Evolutionary conservation across 2,329 filamentous ascomycete species (phyloP).

Genomic region (Aspergillus brunneoviolaceus): DNA sequence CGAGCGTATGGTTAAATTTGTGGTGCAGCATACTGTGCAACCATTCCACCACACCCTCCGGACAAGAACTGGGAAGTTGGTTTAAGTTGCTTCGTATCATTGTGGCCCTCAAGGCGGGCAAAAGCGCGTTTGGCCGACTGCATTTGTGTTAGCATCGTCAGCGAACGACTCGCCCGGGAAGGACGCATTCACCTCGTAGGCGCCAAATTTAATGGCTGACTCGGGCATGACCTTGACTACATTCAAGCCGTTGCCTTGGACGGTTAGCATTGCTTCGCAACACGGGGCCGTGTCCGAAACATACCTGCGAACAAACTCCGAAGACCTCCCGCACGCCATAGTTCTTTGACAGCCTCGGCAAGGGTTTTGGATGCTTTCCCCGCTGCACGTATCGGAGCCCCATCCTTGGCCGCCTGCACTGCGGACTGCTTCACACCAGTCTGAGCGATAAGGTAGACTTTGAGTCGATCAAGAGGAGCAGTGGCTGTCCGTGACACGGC

Average conservation of each 20-base stretch:
- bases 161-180: neutral
- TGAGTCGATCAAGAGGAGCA: slow-evolving; percentile 91
- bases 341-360: slow-evolving; percentile 67
- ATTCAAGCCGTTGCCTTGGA: slow-evolving; percentile 85
- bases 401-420: slow-evolving; percentile 67
- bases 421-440: slow-evolving; percentile 63
- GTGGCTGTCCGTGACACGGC: slow-evolving; percentile 94
- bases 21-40: slow-evolving; percentile 71
- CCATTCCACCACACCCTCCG: slow-evolving; percentile 88
- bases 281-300: slow-evolving; percentile 27
- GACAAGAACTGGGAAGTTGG: slow-evolving; percentile 86
- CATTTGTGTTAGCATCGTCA: slow-evolving; percentile 17
- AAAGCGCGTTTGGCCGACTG: slow-evolving; percentile 82
- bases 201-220: slow-evolving; percentile 96
- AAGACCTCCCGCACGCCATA: slow-evolving; percentile 84
- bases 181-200: slow-evolving; percentile 68
- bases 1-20: neutral
- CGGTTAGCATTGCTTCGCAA: slow-evolving; percentile 20
- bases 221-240: slow-evolving; percentile 98
- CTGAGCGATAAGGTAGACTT: slow-evolving; percentile 95
- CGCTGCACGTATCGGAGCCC: slow-evolving; percentile 63
- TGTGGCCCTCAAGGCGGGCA: slow-evolving; percentile 82
- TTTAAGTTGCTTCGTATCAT: slow-evolving; percentile 75
- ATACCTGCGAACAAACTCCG: slow-evolving; percentile 89
- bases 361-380: slow-evolving; percentile 69